These are phyloP conservation scores for Scorias spongiosa DNA, from an alignment of 2,329 filamentous ascomycete genomes.

Conservation along the genomic window DNA sequence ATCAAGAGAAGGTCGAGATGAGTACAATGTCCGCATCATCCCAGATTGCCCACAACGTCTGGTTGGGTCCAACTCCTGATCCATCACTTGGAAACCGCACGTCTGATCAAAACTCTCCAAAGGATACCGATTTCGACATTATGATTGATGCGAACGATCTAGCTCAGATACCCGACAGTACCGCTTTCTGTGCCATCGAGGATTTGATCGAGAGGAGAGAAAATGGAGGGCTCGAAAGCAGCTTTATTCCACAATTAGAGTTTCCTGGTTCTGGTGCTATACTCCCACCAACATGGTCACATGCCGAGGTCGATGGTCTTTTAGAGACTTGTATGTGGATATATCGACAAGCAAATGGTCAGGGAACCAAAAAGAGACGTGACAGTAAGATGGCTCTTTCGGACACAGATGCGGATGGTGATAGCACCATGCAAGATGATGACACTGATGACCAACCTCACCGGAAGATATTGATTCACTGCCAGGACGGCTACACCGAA, in stretches of 20 bases:
- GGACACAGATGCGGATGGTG: constrained; percentile 35
- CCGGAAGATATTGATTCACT: constrained; percentile 74
- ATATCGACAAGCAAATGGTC: constrained; percentile 55
- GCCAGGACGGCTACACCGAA: constrained; percentile 91
- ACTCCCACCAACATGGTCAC: constrained; percentile 67
- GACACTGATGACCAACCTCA: constrained; percentile 22
- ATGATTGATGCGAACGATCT: constrained; percentile 81
- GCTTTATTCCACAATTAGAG: constrained; percentile 46
- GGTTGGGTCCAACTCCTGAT: constrained; percentile 76
- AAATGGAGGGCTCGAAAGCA: constrained; percentile 22
- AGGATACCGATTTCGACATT: constrained; percentile 39
- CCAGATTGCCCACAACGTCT: constrained; percentile 80
- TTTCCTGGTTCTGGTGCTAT: constrained; percentile 95
- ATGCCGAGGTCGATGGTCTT: constrained; percentile 68
- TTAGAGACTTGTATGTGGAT: constrained; percentile 84
- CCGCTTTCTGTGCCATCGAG: constrained; percentile 48
- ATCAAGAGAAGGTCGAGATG: constrained; percentile 85
- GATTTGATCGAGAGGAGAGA: constrained; percentile 29
- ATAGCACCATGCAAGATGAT: constrained; percentile 36
- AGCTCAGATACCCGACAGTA: constrained; percentile 57
- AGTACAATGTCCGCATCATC: constrained; percentile 79
- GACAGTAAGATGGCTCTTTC: constrained; percentile 26
- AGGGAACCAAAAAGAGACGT: constrained; percentile 19
- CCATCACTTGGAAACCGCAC: constrained; percentile 30
- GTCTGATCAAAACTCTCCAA: constrained; percentile 39